Evolutionary conservation across 1,139 yeast genomes (phyloP), one percentile per base, ranked within the genome.

Genomic region (Candida sojae): DNA sequence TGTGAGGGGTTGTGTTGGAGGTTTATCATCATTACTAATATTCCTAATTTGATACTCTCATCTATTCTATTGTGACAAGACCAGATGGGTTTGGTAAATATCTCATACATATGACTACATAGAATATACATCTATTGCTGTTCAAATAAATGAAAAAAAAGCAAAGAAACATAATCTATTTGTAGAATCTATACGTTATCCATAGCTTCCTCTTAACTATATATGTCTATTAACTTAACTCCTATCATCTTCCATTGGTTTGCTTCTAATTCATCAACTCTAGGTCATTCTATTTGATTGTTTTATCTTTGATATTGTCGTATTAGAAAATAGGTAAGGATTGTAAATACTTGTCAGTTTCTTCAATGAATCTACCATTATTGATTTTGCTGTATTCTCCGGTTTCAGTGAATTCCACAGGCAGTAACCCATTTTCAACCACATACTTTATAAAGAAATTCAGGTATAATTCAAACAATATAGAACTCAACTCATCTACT

Each of bases 371-470:
- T 31, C 63, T 63, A 35, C 66, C 66, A 57, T 79, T 80, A 39
- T 67, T 63, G 33, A 82, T 78, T 50, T 63, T 70, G 7, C 51
- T 57, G 28, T 62, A 57, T 6, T 66, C 67, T 0, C 69, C 74
- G 11, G 63, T 64, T 40, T 40, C 42, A 39, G 63, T 60, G 57
- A 79, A 82, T 58, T 82, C 86, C 8, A 82, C 77, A 0, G 80
- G 82, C 46, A 77, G 67, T 46, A 82, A 66, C 5, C 79, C 75
- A 55, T 92, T 92, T 60, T 83, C 79, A 26, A 84, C 88, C 12
- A 92, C 84, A 54, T 79, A 79, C 49, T 82, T 83, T 47, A 89
- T 77, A 63, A 85, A 92, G 34, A 85, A 73, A 39, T 82, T 77
- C 23, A 83, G 73, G 67, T 89, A 90, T 36, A 93, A 76, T 55